Percentiles rank a stretch among this genome's conserved stretches.
Conservation (phyloP, 768 basidiomycete genomes). For the Russula virescens region DNA sequence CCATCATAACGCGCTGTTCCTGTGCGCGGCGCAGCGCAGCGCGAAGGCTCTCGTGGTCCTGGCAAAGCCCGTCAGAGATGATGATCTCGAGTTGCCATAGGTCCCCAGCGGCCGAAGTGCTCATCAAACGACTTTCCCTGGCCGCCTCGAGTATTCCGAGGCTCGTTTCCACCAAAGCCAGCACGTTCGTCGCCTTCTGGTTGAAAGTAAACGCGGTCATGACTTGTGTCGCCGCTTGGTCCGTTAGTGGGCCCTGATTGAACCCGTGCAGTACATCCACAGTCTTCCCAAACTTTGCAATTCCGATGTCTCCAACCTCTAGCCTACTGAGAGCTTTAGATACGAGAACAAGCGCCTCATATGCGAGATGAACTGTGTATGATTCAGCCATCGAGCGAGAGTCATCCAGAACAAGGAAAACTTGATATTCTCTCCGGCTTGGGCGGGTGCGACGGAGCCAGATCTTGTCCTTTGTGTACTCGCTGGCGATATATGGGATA, state of each 20-base stretch:
- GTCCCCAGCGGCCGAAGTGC: slow-evolving; percentile 65
- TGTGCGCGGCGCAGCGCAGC: slow-evolving; percentile 76
- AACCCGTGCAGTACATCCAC: slow-evolving; percentile 90
- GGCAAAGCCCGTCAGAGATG: slow-evolving; percentile 98
- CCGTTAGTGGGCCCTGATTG: slow-evolving; percentile 72
- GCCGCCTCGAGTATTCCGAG: slow-evolving; percentile 71
- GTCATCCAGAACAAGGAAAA: slow-evolving; percentile 91
- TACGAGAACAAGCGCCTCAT: slow-evolving; percentile 88
- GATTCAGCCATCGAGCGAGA: slow-evolving; percentile 95
- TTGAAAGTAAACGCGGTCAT: slow-evolving; percentile 84
- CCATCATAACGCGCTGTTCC: slow-evolving; percentile 89
- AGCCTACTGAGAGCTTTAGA: slow-evolving; percentile 85
- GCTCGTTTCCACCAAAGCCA: slow-evolving; percentile 74
- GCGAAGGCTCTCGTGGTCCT: slow-evolving; percentile 84
- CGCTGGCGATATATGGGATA: slow-evolving; percentile 95
- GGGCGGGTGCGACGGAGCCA: slow-evolving; percentile 95
- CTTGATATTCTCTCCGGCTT: slow-evolving; percentile 91
- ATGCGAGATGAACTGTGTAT: slow-evolving; percentile 88
- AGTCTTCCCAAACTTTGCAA: slow-evolving; percentile 83
- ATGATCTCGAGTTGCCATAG: slow-evolving; percentile 98
- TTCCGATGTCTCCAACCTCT: slow-evolving; percentile 91
- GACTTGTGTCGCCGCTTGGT: slow-evolving; percentile 73
- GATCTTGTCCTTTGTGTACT: slow-evolving; percentile 99
- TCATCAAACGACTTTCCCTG: slow-evolving; percentile 55
- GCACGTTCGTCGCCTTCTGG: slow-evolving; percentile 85